Evolutionary conservation across 2,329 filamentous ascomycete species (phyloP).

Genomic region (Venturia nashicola): DNA sequence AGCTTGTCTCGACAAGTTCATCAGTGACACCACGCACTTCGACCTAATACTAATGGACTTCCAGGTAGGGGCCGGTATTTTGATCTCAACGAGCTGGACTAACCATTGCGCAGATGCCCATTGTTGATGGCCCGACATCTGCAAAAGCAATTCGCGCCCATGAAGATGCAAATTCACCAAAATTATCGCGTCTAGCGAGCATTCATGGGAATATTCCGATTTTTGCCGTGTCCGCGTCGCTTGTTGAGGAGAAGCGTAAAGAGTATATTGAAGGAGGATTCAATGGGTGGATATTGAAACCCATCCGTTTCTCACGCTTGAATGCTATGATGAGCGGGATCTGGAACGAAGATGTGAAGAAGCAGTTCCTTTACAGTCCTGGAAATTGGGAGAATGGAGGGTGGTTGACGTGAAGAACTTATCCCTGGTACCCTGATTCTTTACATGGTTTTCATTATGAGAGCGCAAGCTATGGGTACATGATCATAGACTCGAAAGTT

Average conservation of each 20-base stretch:
- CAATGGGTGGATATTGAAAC: neutral
- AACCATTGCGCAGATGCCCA: neutral
- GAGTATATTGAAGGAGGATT: neutral
- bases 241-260: neutral
- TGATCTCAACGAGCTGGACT: neutral
- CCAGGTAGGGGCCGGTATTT: neutral
- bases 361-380: neutral
- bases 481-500: too few species aligned
- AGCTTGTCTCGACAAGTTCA: neutral
- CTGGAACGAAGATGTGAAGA: neutral
- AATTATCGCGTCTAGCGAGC: neutral
- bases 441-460: neutral
- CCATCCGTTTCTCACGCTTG: neutral
- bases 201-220: neutral
- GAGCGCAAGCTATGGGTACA: neutral
- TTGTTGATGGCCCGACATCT: neutral
- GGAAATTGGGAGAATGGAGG: neutral
- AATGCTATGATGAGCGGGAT: neutral
- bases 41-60: neutral
- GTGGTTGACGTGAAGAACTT: neutral
- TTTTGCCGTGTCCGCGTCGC: neutral
- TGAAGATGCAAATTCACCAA: neutral
- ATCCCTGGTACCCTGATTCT: neutral
- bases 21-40: neutral
- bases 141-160: neutral